These are phyloP conservation scores for Elaeagnus macrophylla DNA, from an alignment of 306 rosid genomes.

Conservation along the genomic window DNA sequence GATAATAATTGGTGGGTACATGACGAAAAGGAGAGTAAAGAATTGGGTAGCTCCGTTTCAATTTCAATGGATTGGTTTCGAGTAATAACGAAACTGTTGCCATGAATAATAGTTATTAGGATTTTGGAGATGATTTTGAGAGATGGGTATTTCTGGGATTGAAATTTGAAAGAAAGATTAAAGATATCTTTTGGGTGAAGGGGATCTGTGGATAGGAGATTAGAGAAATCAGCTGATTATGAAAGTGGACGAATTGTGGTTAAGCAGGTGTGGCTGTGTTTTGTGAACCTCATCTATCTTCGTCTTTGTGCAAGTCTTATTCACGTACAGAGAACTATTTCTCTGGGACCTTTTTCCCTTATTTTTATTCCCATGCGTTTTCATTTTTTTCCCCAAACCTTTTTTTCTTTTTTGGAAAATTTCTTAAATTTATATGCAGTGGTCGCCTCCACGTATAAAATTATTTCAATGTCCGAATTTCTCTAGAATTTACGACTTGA, in stretches of 20 bases:
- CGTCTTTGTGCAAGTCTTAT: no score
- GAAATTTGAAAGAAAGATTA: background rate
- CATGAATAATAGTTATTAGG: background rate
- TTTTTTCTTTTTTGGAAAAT: no score
- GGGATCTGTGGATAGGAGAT: background rate
- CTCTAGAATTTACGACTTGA: no score
- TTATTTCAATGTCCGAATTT: no score
- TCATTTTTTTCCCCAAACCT: no score
- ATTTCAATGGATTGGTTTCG: slow-evolving; percentile 32
- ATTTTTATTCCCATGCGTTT: no score
- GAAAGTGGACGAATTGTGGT: background rate
- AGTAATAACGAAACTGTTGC: slow-evolving; percentile 43
- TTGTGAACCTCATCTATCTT: background rate
- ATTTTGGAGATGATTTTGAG: background rate
- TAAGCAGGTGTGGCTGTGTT: background rate
- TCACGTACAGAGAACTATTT: no score
- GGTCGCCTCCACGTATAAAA: no score
- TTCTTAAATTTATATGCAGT: no score
- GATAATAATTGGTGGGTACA: slow-evolving; percentile 1
- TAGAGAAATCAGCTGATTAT: background rate
- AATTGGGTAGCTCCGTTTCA: slow-evolving; percentile 29
- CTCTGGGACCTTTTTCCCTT: no score
- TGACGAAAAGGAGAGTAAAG: slow-evolving; percentile 18
- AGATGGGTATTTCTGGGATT: background rate
- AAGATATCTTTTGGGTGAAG: background rate